phyloP scores from a whole-genome alignment of 164 flowering plant genomes.

The Piper betle region DNA sequence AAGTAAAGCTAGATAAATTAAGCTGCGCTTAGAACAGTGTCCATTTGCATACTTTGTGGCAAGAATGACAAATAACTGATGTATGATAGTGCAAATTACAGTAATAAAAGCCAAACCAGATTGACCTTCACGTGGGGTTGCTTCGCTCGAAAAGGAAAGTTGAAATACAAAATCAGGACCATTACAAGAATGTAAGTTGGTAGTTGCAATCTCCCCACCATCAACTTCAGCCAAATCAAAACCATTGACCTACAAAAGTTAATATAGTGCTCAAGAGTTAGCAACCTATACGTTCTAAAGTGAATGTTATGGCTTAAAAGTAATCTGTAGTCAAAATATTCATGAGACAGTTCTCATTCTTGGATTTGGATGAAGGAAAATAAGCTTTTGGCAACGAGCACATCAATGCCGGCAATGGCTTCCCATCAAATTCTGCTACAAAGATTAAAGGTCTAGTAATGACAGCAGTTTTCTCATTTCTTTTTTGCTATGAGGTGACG shows the following conservation, averaged over 20 bases:
- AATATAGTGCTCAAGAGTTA: neutral
- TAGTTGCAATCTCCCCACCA: conserved; percentile 66
- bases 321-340: neutral
- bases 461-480: no score
- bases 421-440: no score
- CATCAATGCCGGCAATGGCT: no score
- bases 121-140: neutral
- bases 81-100: no score
- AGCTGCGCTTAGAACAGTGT: neutral
- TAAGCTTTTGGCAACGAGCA: no score
- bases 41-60: neutral
- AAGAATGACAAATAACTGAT: neutral
- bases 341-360: no score
- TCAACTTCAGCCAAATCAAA: conserved; percentile 46
- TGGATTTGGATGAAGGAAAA: no score
- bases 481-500: no score
- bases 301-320: neutral
- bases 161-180: conserved; percentile 59
- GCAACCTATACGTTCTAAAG: neutral
- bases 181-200: conserved; percentile 65
- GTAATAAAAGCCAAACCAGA: neutral
- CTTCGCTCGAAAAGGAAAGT: conserved; percentile 23
- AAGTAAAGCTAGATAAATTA: no score
- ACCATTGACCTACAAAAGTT: conserved; percentile 43
- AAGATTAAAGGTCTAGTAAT: no score